These are phyloP conservation scores for Metarhizium rileyi DNA, from an alignment of 2,329 filamentous ascomycete species.

Conservation along the genomic window DNA sequence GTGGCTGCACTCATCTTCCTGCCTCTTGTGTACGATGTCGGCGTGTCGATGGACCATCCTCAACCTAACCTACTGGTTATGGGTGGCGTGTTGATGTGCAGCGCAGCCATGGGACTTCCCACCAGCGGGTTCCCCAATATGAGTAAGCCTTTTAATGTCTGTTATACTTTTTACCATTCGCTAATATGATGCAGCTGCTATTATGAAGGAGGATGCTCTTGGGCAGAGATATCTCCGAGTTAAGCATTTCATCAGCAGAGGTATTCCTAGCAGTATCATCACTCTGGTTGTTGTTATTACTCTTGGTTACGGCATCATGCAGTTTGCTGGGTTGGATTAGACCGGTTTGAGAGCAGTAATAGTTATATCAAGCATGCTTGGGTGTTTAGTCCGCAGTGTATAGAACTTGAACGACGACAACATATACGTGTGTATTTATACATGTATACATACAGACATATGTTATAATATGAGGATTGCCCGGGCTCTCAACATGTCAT, in stretches of 20 bases:
- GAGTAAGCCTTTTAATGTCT: conserved; percentile 57
- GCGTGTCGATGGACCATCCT: conserved; percentile 73
- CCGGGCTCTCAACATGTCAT: too few relatives aligned
- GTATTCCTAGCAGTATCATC: conserved; percentile 76
- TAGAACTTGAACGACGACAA: neutral
- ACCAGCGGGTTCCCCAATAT: conserved; percentile 98
- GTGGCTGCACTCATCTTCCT: conserved; percentile 93
- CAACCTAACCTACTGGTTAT: conserved; percentile 94
- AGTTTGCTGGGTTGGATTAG: conserved; percentile 53
- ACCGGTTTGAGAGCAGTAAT: neutral
- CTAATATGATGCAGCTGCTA: conserved; percentile 56
- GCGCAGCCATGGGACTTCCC: conserved; percentile 88
- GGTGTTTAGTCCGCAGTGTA: neutral
- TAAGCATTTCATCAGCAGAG: conserved; percentile 89
- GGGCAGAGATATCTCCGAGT: conserved; percentile 88
- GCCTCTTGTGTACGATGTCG: conserved; percentile 81
- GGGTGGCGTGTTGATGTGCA: conserved; percentile 92
- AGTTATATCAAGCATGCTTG: conserved; percentile 5
- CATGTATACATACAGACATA: too few relatives aligned
- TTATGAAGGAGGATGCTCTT: conserved; percentile 97
- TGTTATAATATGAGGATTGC: too few relatives aligned
- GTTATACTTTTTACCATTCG: neutral
- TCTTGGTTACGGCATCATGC: conserved; percentile 85
- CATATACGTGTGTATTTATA: neutral
- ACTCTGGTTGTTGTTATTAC: conserved; percentile 76